Conservation (phyloP, 2,329 filamentous ascomycete species). For the Botrytis squamosa region DNA sequence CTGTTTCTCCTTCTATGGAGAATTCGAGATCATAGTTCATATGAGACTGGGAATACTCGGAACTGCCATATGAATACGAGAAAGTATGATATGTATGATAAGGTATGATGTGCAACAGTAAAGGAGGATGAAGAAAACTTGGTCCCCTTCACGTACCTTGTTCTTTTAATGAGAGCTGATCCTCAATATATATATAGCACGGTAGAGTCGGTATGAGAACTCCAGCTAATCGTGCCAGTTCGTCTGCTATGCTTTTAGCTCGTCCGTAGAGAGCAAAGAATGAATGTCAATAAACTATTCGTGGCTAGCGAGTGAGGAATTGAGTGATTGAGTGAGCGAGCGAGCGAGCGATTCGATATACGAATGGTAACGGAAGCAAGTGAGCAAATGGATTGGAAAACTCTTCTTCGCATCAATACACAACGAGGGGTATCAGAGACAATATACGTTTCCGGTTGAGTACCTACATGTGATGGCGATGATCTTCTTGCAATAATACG, state of each 20-base stretch:
- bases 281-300: neutral
- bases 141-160: neutral
- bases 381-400: neutral
- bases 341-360: too few species aligned
- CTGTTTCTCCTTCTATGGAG: neutral
- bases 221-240: neutral
- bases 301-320: neutral
- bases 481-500: neutral
- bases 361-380: neutral
- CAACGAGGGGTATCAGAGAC: neutral
- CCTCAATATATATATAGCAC: neutral
- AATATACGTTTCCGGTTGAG: slow-evolving; percentile 2
- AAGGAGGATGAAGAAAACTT: neutral
- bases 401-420: neutral
- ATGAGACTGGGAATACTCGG: neutral
- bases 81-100: neutral
- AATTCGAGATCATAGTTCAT: neutral
- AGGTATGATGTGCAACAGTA: neutral
- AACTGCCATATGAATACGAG: neutral
- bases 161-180: neutral
- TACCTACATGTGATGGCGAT: neutral
- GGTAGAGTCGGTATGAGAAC: neutral
- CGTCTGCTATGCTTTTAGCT: neutral
- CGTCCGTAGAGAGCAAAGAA: neutral
- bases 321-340: neutral